These are phyloP conservation scores for Chlamydomonas schloesseri DNA, from an alignment of 139 green algal genomes.

Conservation along the genomic window DNA sequence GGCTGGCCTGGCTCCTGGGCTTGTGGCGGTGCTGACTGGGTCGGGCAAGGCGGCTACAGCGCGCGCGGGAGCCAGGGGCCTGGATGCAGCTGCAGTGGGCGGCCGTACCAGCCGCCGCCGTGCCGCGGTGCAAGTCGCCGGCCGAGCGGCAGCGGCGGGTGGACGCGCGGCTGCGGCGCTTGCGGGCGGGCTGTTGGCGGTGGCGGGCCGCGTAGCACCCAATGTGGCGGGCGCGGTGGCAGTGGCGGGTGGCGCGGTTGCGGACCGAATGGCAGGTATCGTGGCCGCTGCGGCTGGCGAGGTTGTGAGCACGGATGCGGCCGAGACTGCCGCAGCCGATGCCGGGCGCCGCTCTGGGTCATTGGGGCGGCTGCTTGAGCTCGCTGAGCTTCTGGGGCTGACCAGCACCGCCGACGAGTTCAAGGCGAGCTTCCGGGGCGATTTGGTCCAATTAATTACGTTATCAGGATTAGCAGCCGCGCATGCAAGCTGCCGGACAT, in stretches of 20 bases:
- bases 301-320: too few species aligned
- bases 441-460: too few species aligned
- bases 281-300: background rate
- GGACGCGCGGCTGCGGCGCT: slow-evolving; percentile 25
- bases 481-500: too few species aligned
- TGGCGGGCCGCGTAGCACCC: slow-evolving; percentile 10
- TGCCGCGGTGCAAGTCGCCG: background rate
- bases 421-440: background rate
- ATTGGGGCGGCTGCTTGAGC: slow-evolving; percentile 36
- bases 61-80: background rate
- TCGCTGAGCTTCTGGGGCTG: slow-evolving; percentile 28
- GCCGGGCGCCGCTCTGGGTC: too few species aligned
- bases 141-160: background rate
- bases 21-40: background rate
- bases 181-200: slow-evolving; percentile 23
- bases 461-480: too few species aligned
- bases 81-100: background rate
- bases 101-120: slow-evolving; percentile 1
- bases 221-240: background rate
- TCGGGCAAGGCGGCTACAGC: background rate
- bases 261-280: background rate
- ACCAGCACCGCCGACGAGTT: background rate
- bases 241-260: background rate
- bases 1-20: background rate
- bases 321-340: too few species aligned